Evolutionary conservation across 192 early-diverging fungal genomes (phyloP), one percentile per base, ranked within the genome.

Genomic region (Backusella sp.): DNA sequence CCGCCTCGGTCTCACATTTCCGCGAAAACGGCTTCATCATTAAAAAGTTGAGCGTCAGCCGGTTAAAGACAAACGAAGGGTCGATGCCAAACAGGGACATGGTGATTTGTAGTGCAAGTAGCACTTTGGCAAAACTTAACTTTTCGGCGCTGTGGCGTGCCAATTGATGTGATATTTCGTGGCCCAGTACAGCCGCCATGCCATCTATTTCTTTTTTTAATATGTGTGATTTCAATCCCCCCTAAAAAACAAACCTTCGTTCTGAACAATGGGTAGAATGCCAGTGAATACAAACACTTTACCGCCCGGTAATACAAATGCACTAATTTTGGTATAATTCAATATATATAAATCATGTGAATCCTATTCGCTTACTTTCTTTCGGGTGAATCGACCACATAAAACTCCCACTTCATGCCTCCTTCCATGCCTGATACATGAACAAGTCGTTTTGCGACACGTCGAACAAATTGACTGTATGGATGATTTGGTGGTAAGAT

Each of bases 281-380:
- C 98, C 98, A 28, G 95, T 95, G 75, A 98, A 99, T 36, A 99
- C 98, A 90, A 99, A 99, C 0, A 99, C 92, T 82, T 97, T 96
- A 39, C 96, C 96, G 41, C 95, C 96, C 1, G 98, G 96, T 56
- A 97, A 83, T 9, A 98, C 97, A 83, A 99, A 97, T 4, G 97
- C 97, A 82, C 82, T 83, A 37, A 19, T 4, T 4, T 32, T n/a
- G 2, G 74, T 4, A 1, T 1, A 28, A 32, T 32, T 2, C n/a
- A 32, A 32, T 32, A 32, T 32, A 32, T 32, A 32, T 32, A 32
- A 32, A 32, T 32, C 32, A 32, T 32, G 32, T 32, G 32, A 32
- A 32, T 32, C 30, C 1, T n/a, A n/a, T n/a, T n/a, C n/a, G n/a
- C 35, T 36, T 77, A 80, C 82, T 98, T 99, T 76, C 82, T 86